phyloP scores from a whole-genome alignment of 768 basidiomycete species.

The Suillus bovinus region DNA sequence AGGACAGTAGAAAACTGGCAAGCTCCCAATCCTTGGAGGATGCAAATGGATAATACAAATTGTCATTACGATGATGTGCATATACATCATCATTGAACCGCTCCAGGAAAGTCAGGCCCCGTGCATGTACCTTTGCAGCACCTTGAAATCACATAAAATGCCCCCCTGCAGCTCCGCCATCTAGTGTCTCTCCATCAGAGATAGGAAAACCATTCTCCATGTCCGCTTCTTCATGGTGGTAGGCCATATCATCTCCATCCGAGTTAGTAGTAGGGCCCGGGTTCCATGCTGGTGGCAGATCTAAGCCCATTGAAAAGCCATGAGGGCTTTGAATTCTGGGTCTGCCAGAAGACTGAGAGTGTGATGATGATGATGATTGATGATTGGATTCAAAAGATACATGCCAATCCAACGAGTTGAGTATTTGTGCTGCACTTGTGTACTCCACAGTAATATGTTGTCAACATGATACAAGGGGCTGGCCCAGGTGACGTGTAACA shows the following conservation, averaged over 20 bases:
- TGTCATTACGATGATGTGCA: background rate
- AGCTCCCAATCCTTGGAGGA: slow-evolving; percentile 33
- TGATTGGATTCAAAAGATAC: background rate
- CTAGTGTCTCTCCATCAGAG: background rate
- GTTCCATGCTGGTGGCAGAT: background rate
- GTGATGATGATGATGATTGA: background rate
- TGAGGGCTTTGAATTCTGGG: too few species aligned
- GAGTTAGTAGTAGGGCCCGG: background rate
- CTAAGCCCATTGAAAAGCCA: background rate
- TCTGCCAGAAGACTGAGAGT: background rate
- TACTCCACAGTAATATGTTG: background rate
- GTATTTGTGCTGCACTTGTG: background rate
- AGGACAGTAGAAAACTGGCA: slow-evolving; percentile 28
- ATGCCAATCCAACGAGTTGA: background rate
- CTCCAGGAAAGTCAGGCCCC: background rate
- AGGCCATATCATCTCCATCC: background rate
- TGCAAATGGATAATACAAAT: slow-evolving; percentile 35
- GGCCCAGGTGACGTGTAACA: background rate
- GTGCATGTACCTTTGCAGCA: background rate
- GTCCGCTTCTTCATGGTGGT: background rate
- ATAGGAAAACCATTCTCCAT: background rate
- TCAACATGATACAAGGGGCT: background rate
- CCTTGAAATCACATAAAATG: background rate
- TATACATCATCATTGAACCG: slow-evolving; percentile 1
- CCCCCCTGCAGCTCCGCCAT: background rate